A percentile compares a stretch with the other conserved stretches of the same genome.
These are phyloP conservation scores for Epichloe festucae DNA, from an alignment of 2,329 filamentous ascomycete species.

Conservation along the genomic window DNA sequence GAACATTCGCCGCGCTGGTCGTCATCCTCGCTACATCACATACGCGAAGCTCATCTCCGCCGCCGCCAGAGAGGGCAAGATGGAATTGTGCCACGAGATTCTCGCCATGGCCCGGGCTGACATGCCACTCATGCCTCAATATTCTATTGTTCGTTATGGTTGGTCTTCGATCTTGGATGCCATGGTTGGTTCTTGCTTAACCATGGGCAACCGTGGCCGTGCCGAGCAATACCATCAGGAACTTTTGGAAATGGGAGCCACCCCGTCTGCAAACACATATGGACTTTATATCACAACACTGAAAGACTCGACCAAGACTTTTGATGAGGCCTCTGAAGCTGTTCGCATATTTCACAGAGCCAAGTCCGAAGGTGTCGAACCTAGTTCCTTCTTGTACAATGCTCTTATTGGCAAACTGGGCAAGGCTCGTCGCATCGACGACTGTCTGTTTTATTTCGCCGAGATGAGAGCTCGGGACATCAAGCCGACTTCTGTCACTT, in stretches of 20 bases:
- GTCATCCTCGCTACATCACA: constrained; percentile 89
- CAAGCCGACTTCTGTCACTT: constrained; percentile 92
- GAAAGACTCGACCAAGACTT: constrained; percentile 94
- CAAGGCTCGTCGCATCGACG: constrained; percentile 93
- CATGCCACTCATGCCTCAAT: constrained; percentile 72
- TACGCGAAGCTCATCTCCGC: constrained; percentile 91
- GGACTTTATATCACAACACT: constrained; percentile 98
- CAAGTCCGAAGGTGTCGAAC: constrained; percentile 85
- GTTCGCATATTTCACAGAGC: constrained; percentile 95
- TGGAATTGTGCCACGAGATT: constrained; percentile 74
- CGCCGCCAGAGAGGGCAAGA: constrained; percentile 72
- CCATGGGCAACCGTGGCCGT: constrained; percentile 63
- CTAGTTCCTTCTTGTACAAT: constrained; percentile 95
- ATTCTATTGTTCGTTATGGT: constrained; percentile 78
- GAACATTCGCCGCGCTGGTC: constrained; percentile 84
- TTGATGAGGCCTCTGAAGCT: constrained; percentile 92
- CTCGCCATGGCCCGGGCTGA: constrained; percentile 81
- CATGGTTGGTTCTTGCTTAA: constrained; percentile 88
- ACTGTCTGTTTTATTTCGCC: constrained; percentile 94
- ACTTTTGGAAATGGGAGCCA: constrained; percentile 75
- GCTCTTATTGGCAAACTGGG: constrained; percentile 96
- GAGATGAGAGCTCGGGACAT: constrained; percentile 93
- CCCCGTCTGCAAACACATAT: constrained; percentile 93
- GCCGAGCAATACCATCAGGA: constrained; percentile 87
- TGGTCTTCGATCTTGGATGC: constrained; percentile 95